Evolutionary conservation across 2,329 filamentous ascomycete genomes (phyloP).

Genomic region (Colletotrichum orbiculare): DNA sequence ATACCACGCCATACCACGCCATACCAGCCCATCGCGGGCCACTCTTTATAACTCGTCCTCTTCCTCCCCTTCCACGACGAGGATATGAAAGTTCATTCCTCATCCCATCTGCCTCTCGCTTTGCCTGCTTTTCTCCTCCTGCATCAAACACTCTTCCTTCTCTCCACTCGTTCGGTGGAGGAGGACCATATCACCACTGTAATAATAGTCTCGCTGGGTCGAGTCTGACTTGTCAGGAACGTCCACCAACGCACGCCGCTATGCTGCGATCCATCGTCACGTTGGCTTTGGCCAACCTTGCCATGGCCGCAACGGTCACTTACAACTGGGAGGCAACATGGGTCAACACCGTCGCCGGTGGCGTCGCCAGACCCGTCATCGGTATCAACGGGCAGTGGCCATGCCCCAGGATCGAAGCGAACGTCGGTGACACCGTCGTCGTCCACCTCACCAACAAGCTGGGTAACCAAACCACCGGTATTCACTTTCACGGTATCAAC

Average conservation of each 20-base stretch:
- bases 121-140: slow-evolving; percentile 2
- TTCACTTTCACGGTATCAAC: slow-evolving; percentile 70
- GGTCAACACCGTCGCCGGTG: slow-evolving; percentile 52
- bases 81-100: not conserved
- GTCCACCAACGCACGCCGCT: not conserved
- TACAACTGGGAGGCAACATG: slow-evolving; percentile 54
- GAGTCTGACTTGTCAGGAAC: slow-evolving; percentile 12
- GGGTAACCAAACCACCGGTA: slow-evolving; percentile 62
- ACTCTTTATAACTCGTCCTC: slow-evolving; percentile 23
- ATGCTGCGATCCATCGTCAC: slow-evolving; percentile 25
- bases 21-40: slow-evolving; percentile 4
- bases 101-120: slow-evolving; percentile 8
- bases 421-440: slow-evolving; percentile 60
- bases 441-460: slow-evolving; percentile 62
- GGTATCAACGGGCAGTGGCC: slow-evolving; percentile 74
- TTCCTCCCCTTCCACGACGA: not conserved
- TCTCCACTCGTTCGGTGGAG: slow-evolving; percentile 28
- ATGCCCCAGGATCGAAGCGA: slow-evolving; percentile 64
- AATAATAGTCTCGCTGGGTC: slow-evolving; percentile 7
- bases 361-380: slow-evolving; percentile 49
- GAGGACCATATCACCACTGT: slow-evolving; percentile 9
- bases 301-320: slow-evolving; percentile 46
- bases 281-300: slow-evolving; percentile 39
- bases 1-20: not conserved
- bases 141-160: slow-evolving; percentile 13